Percentiles rank a stretch among this genome's conserved stretches.
Conservation (phyloP, 257 asterid genomes). For the Solanum raphanifolium region DNA sequence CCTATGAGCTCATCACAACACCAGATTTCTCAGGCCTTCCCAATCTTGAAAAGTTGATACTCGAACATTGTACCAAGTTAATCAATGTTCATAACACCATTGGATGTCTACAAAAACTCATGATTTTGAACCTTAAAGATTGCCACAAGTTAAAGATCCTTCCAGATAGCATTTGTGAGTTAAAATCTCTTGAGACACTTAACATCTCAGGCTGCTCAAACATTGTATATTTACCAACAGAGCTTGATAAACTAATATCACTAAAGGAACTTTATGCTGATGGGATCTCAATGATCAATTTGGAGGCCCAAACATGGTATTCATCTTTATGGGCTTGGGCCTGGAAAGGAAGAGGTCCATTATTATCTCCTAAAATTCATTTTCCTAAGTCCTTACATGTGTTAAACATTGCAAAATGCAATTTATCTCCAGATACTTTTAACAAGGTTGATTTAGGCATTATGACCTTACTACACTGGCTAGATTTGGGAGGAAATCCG, state of each 20-base stretch:
- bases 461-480: not conserved
- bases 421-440: conserved; percentile 3
- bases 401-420: conserved; percentile 5
- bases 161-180: not conserved
- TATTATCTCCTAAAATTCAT: not conserved
- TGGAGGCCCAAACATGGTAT: not conserved
- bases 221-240: not conserved
- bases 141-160: not conserved
- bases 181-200: conserved; percentile 1
- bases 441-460: not conserved
- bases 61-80: not conserved
- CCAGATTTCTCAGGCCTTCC: not conserved
- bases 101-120: not conserved
- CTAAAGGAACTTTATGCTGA: conserved; percentile 7
- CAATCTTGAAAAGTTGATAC: conserved; percentile 1
- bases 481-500: conserved; percentile 4
- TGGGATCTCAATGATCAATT: not conserved
- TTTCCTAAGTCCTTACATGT: not conserved
- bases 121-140: not conserved
- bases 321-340: not conserved
- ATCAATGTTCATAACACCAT: not conserved
- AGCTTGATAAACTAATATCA: not conserved
- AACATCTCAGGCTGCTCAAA: conserved; percentile 4
- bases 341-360: not conserved
- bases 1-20: not conserved